Conservation (phyloP, 768 basidiomycete genomes). For the Pseudohyphozyma bogoriensis region DNA sequence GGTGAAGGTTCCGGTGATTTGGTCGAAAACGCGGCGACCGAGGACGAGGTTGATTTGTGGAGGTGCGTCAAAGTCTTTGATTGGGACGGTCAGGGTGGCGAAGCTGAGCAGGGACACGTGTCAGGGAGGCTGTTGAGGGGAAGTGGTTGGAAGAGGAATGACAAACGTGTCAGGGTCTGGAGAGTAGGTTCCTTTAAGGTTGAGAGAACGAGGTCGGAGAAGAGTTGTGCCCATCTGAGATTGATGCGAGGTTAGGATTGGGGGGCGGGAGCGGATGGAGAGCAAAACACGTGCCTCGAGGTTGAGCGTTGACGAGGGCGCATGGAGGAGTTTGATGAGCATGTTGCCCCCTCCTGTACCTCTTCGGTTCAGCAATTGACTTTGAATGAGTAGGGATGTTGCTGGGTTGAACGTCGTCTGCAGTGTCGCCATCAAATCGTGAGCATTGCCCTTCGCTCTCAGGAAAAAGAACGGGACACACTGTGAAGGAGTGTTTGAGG, state of each 20-base stretch:
- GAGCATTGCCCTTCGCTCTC: slow-evolving; percentile 34
- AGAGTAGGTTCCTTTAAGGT: slow-evolving; percentile 46
- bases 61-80: slow-evolving; percentile 34
- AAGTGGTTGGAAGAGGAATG: background rate
- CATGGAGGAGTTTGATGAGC: slow-evolving; percentile 50
- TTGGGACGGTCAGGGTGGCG: slow-evolving; percentile 32
- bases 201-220: slow-evolving; percentile 42
- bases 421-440: slow-evolving; percentile 37
- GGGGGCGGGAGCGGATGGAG: slow-evolving; percentile 5
- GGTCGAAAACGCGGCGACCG: slow-evolving; percentile 36
- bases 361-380: slow-evolving; percentile 36
- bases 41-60: slow-evolving; percentile 37
- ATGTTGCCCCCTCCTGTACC: slow-evolving; percentile 44
- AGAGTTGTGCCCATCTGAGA: slow-evolving; percentile 34
- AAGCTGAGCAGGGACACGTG: background rate
- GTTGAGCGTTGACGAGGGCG: slow-evolving; percentile 12
- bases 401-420: slow-evolving; percentile 37
- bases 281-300: slow-evolving; percentile 20
- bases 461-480: background rate
- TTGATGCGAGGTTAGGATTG: background rate
- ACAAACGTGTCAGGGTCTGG: slow-evolving; percentile 36
- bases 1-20: slow-evolving; percentile 35
- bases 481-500: slow-evolving; percentile 40
- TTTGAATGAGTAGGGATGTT: slow-evolving; percentile 35
- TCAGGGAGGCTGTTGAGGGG: background rate